Evolutionary conservation across 78 protist species (phyloP).

Genomic region (Diacronema lutheri): DNA sequence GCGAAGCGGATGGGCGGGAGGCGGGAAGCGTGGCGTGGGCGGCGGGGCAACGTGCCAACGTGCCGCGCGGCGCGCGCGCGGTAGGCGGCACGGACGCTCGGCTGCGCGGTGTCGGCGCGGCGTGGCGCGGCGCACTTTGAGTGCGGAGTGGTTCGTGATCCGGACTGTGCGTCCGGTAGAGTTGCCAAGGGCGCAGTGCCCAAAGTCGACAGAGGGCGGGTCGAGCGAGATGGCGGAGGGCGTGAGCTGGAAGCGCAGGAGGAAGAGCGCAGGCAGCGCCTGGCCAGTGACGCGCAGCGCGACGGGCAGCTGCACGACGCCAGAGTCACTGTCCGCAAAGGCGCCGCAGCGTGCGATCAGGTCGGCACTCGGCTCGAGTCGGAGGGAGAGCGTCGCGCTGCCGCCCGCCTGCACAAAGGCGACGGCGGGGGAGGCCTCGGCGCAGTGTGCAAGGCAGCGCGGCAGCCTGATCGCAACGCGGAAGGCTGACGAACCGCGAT

Average conservation of each 20-base stretch:
- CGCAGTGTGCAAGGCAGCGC: background rate
- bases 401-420: slow-evolving; percentile 44
- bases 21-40: too few relatives aligned
- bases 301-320: background rate
- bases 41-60: too few relatives aligned
- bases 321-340: background rate
- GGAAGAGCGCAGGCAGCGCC: background rate
- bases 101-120: too few relatives aligned
- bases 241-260: slow-evolving; percentile 10
- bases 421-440: slow-evolving; percentile 20
- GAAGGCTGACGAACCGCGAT: background rate
- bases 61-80: too few relatives aligned
- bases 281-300: background rate
- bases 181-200: background rate
- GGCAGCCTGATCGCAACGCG: background rate
- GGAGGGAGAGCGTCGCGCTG: background rate
- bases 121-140: too few relatives aligned
- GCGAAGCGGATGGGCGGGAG: too few relatives aligned
- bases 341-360: background rate
- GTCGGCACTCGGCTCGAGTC: background rate
- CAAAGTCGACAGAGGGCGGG: background rate
- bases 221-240: background rate
- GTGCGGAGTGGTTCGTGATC: background rate
- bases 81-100: too few relatives aligned
- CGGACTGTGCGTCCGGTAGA: background rate